These are phyloP conservation scores for Lachancea lanzarotensis DNA, from an alignment of 805 yeast genomes.

Conservation along the genomic window DNA sequence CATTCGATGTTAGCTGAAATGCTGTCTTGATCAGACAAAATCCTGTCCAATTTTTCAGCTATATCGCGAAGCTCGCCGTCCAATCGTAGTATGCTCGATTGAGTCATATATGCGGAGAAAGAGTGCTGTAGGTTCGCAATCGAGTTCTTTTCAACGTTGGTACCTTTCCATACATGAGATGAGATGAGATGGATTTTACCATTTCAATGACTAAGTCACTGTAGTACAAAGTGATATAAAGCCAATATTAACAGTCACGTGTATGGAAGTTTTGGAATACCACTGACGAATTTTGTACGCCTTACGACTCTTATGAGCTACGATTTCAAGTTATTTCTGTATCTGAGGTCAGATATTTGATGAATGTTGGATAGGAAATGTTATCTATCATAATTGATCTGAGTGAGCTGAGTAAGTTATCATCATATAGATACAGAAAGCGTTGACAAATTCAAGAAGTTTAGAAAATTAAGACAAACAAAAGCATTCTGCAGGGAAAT, in stretches of 20 bases:
- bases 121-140: too few species aligned
- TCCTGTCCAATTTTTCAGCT: slow-evolving; percentile 1
- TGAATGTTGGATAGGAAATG: slow-evolving; percentile 38
- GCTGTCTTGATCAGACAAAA: slow-evolving; percentile 9
- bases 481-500: background rate
- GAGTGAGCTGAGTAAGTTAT: slow-evolving; percentile 40
- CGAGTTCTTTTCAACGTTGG: too few species aligned
- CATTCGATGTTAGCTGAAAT: slow-evolving; percentile 11
- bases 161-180: too few species aligned
- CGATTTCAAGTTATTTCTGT: background rate
- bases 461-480: background rate
- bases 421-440: slow-evolving; percentile 24
- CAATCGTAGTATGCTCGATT: background rate
- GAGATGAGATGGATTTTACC: too few species aligned
- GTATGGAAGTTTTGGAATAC: too few species aligned
- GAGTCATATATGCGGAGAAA: background rate
- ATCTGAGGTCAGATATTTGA: slow-evolving; percentile 23
- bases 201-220: background rate
- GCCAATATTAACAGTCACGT: too few species aligned
- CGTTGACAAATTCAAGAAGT: background rate
- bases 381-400: slow-evolving; percentile 36
- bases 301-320: background rate
- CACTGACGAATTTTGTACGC: too few species aligned
- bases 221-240: slow-evolving; percentile 4
- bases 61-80: background rate